Evolutionary conservation across 441 rosid genomes (phyloP), one percentile per base, ranked within the genome.

Genomic region (Mallotus japonicus): DNA sequence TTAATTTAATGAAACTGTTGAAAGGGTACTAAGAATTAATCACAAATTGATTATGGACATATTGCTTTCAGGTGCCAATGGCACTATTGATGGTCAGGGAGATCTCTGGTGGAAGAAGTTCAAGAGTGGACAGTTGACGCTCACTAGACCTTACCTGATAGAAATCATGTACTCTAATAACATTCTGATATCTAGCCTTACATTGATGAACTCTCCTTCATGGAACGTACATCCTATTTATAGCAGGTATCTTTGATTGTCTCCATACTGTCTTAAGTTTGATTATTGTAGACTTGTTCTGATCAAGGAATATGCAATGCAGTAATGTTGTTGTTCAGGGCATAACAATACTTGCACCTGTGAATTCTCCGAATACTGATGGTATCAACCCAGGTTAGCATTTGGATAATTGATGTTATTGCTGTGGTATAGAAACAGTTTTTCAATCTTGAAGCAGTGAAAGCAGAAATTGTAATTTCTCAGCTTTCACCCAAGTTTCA

Each of bases 161-260:
- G 98, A 93, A 79, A 70, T 93, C 75, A 82, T 92, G 96, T 85
- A 68, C 84, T 90, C 97, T 1, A 62, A 71, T 28, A 17, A 77
- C 0, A 72, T 94, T 66, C 96, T 84, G 77, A 94, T 94, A 60
- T 88, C 96, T 1, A 85, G 85, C 75, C 78, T 94, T 34, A 89
- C 92, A 11, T 73, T 94, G 77, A 24, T 86, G 20, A 80, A 93
- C 74, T 92, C 98, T 2, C 97, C 98, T 0, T 87, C 92, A n/a
- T 92, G 98, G 97, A 77, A 85, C 59, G 85, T 92, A 34, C 97
- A 93, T 83, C 98, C 97, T 10, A 75, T 85, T 17, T 93, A 93
- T 73, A 74, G 89, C 84, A 87, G 90, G 82, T 84, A 72, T 10
- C 58, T 19, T 40, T 53, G 1, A 10, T 15, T 37, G 13, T 46